Conservation (phyloP, 1,284 basidiomycete genomes). For the Papiliotrema fonsecae region DNA sequence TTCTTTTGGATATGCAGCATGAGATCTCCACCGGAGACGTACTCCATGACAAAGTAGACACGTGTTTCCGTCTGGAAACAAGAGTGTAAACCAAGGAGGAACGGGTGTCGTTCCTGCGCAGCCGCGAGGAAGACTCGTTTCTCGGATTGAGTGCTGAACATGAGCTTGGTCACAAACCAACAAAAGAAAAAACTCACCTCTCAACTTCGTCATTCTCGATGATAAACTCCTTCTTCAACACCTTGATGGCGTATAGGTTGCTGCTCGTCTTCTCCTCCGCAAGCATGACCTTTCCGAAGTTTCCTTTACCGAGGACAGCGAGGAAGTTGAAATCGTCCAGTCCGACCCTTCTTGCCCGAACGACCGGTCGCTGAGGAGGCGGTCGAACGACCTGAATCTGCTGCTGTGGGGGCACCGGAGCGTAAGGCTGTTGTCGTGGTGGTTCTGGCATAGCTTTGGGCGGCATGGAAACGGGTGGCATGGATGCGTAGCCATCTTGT, state of each 20-base stretch:
- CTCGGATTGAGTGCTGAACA: constrained; percentile 86
- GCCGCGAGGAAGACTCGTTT: constrained; percentile 97
- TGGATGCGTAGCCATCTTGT: constrained; percentile 18
- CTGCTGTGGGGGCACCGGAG: constrained; percentile 15
- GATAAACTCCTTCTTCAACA: constrained; percentile 99
- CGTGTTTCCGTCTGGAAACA: constrained; percentile 99
- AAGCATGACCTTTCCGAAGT: constrained; percentile 99
- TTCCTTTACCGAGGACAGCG: constrained; percentile 97
- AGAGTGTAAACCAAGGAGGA: constrained; percentile 92
- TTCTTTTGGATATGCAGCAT: constrained; percentile 79
- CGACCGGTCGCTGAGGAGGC: constrained; percentile 16
- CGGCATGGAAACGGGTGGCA: constrained; percentile 13
- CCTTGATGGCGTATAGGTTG: constrained; percentile 96
- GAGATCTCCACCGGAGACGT: constrained; percentile 70
- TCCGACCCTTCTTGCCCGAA: constrained; percentile 78
- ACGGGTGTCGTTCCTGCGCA: constrained; percentile 93
- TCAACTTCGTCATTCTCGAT: constrained; percentile 99
- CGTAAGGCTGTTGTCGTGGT: constrained; percentile 12
- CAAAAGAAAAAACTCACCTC: constrained; percentile 58
- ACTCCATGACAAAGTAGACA: constrained; percentile 79
- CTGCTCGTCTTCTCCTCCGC: constrained; percentile 94
- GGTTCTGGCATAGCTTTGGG: constrained; percentile 10
- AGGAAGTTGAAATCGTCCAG: constrained; percentile 99
- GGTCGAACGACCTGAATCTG: constrained; percentile 6
- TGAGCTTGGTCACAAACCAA: constrained; percentile 1